Evolutionary conservation across 306 rosid genomes (phyloP).

Genomic region (Cucumis sativus): Cucumber_9930_V3 NC_026655.2:15831501-15832000

Average conservation of each 20-base stretch:
- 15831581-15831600: constrained; percentile 57
- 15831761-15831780: constrained; percentile 60
- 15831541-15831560: constrained; percentile 81
- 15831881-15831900: constrained; percentile 43
- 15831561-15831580: constrained; percentile 81
- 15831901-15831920: constrained; percentile 73
- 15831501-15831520: constrained; percentile 70
- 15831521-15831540: constrained; percentile 32
- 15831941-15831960: constrained; percentile 59
- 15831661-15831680: constrained; percentile 50
- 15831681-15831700: constrained; percentile 43
- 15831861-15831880: constrained; percentile 48
- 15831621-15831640: constrained; percentile 74
- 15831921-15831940: constrained; percentile 61
- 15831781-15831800: constrained; percentile 68
- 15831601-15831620: constrained; percentile 46
- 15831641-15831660: constrained; percentile 59
- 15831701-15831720: constrained; percentile 65
- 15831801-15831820: constrained; percentile 49
- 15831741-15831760: constrained; percentile 70
- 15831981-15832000: constrained; percentile 63
- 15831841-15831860: constrained; percentile 41
- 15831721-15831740: constrained; percentile 63
- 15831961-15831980: constrained; percentile 72
- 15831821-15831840: constrained; percentile 54